Percentiles rank a stretch among this genome's conserved stretches.
phyloP scores from a whole-genome alignment of 2,329 filamentous ascomycete genomes.

The Diaporthe citrichinensis region DNA sequence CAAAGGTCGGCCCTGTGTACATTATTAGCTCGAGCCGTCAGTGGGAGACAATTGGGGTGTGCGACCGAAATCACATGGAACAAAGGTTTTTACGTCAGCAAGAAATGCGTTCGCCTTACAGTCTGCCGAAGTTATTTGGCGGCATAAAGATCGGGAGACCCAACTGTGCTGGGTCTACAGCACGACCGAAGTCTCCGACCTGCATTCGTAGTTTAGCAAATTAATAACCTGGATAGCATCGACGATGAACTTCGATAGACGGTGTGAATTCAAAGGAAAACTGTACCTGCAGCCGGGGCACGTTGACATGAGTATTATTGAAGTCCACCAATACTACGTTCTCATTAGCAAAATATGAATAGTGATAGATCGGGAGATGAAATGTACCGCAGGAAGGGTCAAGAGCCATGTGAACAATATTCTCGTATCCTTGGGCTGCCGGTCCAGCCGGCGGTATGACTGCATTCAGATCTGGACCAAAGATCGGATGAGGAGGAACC shows the following conservation, averaged over 20 bases:
- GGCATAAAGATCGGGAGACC: background rate
- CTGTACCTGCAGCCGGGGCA: conserved; percentile 17
- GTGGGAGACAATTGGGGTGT: background rate
- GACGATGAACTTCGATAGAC: background rate
- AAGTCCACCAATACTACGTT: background rate
- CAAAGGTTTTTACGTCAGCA: background rate
- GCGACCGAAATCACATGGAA: background rate
- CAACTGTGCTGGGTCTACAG: background rate
- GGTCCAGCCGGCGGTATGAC: background rate
- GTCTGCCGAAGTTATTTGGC: background rate
- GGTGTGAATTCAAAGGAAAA: background rate
- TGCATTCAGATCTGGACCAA: background rate
- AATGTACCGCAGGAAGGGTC: background rate
- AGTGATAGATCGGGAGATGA: too few relatives aligned
- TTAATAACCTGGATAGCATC: background rate
- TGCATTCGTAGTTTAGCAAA: background rate
- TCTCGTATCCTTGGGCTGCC: background rate
- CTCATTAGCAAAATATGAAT: background rate
- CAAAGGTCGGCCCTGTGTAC: background rate
- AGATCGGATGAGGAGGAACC: background rate
- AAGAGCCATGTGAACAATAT: conserved; percentile 13
- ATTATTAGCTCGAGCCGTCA: background rate
- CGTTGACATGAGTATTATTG: background rate
- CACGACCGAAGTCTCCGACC: background rate
- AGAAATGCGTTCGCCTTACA: background rate